Evolutionary conservation across 2,329 filamentous ascomycete genomes (phyloP), one percentile per base, ranked within the genome.

Genomic region (Orbilia blumenaviensis): DNA sequence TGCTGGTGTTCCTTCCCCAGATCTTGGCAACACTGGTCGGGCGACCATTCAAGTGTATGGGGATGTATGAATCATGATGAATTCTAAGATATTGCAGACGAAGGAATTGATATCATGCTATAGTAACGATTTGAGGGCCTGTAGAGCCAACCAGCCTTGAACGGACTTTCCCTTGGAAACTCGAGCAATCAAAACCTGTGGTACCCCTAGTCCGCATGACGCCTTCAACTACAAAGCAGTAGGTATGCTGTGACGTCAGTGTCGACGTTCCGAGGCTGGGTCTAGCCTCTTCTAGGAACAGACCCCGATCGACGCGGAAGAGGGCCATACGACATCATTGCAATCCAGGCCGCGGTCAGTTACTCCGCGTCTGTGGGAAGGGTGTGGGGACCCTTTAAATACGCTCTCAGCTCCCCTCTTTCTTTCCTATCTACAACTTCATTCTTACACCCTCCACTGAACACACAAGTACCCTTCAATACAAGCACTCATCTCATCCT

Each of bases 311-410:
- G 54, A 61, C 54, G 29, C 25, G 42, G 54, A n/a, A 29, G 54
- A 29, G 14, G 54, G 18, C 18, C 56, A 44, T 27, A 61, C 56
- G 56, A 61, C 56, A 61, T 61, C 56, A 61, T 61, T 44, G 42
- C 41, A 9, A 6, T 9, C 36, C 4, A 6, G 36, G 12, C 25
- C 2, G 48, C 5, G 48, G 23, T 12, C n/a, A n/a, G n/a, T 46
- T 46, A 46, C 42, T 46, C 42, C 42, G 42, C 42, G 42, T 10
- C 7, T 23, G 42, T n/a, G n/a, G n/a, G n/a, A n/a, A n/a, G n/a
- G 18, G 18, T 12, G 36, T 34, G 58, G 58, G 16, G 41, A 34
- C 48, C 48, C 50, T 60, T 68, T 68, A 68, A 68, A 68, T 68
- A 68, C 48, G 23, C 36, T 46, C 46, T n/a, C 50, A 48, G 38